These are phyloP conservation scores for Dianthus caryophyllus DNA, from an alignment of 148 eudicot genomes.

Conservation along the genomic window DNA sequence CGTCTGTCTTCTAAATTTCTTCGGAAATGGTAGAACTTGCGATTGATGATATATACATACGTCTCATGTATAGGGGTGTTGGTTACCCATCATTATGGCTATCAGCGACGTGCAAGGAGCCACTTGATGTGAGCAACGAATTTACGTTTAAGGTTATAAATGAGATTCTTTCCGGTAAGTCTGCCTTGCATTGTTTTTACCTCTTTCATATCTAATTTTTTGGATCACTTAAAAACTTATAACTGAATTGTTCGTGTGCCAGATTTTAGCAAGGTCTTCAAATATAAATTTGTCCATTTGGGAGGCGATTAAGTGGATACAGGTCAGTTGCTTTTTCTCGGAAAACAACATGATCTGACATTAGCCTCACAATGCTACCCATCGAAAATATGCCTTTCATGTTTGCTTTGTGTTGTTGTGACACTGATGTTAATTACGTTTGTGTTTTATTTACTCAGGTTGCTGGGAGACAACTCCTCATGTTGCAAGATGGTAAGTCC, in stretches of 20 bases:
- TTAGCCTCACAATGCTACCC: too few relatives aligned
- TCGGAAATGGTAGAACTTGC: background rate
- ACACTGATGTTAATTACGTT: background rate
- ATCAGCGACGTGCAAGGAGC: slow-evolving; percentile 62
- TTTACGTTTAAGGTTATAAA: slow-evolving; percentile 79
- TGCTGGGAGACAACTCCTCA: slow-evolving; percentile 73
- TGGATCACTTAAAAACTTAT: background rate
- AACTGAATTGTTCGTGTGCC: slow-evolving; percentile 38
- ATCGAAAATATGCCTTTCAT: slow-evolving; percentile 10
- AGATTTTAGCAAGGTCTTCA: slow-evolving; percentile 93
- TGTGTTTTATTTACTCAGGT: slow-evolving; percentile 48
- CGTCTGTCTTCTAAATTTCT: background rate
- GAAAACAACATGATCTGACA: too few relatives aligned
- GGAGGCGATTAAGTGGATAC: slow-evolving; percentile 98
- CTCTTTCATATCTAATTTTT: slow-evolving; percentile 5
- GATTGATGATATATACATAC: slow-evolving; percentile 7
- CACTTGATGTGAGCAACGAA: slow-evolving; percentile 93
- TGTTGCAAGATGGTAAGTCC: slow-evolving; percentile 44
- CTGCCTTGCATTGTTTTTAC: background rate
- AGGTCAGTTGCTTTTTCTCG: slow-evolving; percentile 41
- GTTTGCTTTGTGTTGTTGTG: background rate
- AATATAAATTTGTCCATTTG: slow-evolving; percentile 71
- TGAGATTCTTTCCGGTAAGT: slow-evolving; percentile 79
- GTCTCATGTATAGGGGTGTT: slow-evolving; percentile 45
- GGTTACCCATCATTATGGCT: slow-evolving; percentile 90